Base-by-base conservation (phyloP, 352 stramenopile species). In the Phytopythium sindhum region DNA sequence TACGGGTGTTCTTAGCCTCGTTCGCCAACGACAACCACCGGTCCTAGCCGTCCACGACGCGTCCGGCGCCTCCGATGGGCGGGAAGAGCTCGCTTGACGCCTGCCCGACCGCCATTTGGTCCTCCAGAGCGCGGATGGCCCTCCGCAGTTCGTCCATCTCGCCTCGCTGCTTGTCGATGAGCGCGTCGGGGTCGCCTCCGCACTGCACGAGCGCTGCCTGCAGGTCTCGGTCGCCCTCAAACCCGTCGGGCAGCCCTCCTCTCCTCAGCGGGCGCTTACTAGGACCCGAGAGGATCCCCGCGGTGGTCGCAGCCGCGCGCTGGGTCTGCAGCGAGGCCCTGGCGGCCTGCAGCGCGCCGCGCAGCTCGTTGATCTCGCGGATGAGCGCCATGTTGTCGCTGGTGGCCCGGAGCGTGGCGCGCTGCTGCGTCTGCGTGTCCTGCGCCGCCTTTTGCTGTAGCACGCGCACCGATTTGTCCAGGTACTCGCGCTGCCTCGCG, bases 281-380 rank as follows among this genome's bases (percentile, higher is more conserved):
- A 59, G 61, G 84, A 15, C 37, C 37, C 58, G 29, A 66, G 1
- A 60, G 57, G 19, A 75, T 50, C 33, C 65, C 63, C 57, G 65
- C 63, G 47, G 68, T 75, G 12, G 65, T 58, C 35, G 74, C 33
- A 2, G 74, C 80, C 4, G 85, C 83, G 15, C 81, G 77, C 61
- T 93, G 82, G 74, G 89, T 93, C 65, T 93, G 85, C 63, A 93
- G 70, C 44, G 79, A 84, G n/a, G 75, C 81, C 57, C 97, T 96
- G 10, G 88, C 68, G 19, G 70, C 68, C 60, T 80, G 75, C 41
- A 98, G 77, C 23, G 88, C 74, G 3, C 74, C 76, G 17, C 94
- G 88, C 37, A 98, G 80, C 58, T 94, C 78, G 65, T 98, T 98
- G 60, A 98, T 96, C 74, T 98, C 94, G 26, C 87, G 86, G 37